Evolutionary conservation across 495 filamentous ascomycete genomes (phyloP).

Genomic region (Penicillium bialowiezense): DNA sequence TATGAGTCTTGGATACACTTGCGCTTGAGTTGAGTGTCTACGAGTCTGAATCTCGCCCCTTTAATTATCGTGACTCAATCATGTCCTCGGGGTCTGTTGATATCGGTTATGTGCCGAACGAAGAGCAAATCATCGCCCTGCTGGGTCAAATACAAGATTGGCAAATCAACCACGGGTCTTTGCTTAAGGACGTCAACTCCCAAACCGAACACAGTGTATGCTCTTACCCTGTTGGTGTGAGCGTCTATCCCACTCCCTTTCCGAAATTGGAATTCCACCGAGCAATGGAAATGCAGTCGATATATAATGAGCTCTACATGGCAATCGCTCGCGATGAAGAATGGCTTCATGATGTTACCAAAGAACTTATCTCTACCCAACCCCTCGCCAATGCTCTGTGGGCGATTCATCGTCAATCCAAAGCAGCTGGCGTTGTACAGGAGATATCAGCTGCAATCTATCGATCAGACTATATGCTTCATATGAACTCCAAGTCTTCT

Average conservation of each 20-base stretch:
- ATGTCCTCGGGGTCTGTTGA: background rate
- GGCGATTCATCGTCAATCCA: slow-evolving; percentile 69
- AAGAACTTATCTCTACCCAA: slow-evolving; percentile 59
- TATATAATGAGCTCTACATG: slow-evolving; percentile 82
- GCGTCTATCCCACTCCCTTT: slow-evolving; percentile 78
- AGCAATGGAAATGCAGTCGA: slow-evolving; percentile 61
- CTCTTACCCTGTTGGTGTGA: slow-evolving; percentile 72
- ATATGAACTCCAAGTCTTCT: slow-evolving; percentile 33
- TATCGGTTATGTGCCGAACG: background rate
- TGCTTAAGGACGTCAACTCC: slow-evolving; percentile 59
- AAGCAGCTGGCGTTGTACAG: slow-evolving; percentile 60
- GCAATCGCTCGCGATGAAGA: slow-evolving; percentile 70
- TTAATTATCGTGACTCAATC: no score
- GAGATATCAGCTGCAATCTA: slow-evolving; percentile 72
- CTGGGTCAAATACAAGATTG: slow-evolving; percentile 55
- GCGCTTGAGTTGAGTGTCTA: no score
- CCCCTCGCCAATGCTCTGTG: slow-evolving; percentile 68
- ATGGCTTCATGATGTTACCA: slow-evolving; percentile 52
- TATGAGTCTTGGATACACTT: no score
- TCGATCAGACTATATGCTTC: slow-evolving; percentile 90
- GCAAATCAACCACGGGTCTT: slow-evolving; percentile 76
- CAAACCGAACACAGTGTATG: slow-evolving; percentile 59
- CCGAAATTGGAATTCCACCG: slow-evolving; percentile 68
- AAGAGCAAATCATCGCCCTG: slow-evolving; percentile 8
- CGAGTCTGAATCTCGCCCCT: no score